Percentiles rank a stretch among this genome's conserved stretches.
Evolutionary conservation across 2,329 filamentous ascomycete genomes (phyloP).

Genomic region (Colletotrichum sp.): DNA sequence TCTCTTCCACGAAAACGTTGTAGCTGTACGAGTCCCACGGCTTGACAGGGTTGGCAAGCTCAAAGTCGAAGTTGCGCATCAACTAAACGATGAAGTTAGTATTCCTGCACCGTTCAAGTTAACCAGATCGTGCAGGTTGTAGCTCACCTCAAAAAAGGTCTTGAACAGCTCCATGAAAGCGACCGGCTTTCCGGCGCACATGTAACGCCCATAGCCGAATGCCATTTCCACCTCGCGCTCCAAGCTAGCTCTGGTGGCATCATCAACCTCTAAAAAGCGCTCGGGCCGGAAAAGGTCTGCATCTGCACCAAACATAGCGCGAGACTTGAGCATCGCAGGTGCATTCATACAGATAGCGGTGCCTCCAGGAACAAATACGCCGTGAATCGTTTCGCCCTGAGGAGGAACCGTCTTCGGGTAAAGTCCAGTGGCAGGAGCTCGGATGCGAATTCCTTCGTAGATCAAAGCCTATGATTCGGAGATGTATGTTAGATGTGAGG

Average conservation of each 20-base stretch:
- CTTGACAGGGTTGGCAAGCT: background rate
- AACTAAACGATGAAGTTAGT: background rate
- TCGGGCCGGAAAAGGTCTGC: conserved; percentile 52
- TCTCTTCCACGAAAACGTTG: background rate
- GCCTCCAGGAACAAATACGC: conserved; percentile 37
- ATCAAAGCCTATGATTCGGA: background rate
- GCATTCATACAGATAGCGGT: conserved; percentile 45
- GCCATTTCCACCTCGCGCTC: conserved; percentile 52
- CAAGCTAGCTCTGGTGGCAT: conserved; percentile 35
- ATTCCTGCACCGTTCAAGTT: background rate
- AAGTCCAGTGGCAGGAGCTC: background rate
- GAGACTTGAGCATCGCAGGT: conserved; percentile 43
- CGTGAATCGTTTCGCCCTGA: conserved; percentile 25
- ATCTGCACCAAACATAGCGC: conserved; percentile 44
- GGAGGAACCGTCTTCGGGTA: background rate
- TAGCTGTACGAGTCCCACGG: background rate
- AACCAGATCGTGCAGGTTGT: background rate
- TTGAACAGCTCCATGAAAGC: conserved; percentile 60
- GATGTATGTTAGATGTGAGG: background rate
- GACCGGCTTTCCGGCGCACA: conserved; percentile 54
- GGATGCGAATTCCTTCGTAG: conserved; percentile 6
- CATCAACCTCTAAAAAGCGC: conserved; percentile 48
- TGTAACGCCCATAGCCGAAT: conserved; percentile 54
- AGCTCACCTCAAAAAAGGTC: conserved; percentile 24
- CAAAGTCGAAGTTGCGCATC: conserved; percentile 7